Base-by-base conservation (phyloP, 306 rosid species). In the Fagus crenata region DNA sequence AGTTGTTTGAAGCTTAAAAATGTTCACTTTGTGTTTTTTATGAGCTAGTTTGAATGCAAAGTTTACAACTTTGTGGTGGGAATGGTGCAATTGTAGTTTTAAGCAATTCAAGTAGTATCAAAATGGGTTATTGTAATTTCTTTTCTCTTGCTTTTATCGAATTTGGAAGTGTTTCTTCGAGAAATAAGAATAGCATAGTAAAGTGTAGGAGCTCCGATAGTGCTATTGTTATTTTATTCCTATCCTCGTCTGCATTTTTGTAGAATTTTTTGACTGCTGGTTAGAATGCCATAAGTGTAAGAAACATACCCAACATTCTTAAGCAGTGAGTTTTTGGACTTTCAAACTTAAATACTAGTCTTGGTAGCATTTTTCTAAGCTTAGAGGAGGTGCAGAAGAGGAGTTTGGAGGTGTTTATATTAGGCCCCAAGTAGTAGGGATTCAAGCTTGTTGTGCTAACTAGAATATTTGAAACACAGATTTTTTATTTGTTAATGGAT, bases 31-130 rank as follows among this genome's bases (percentile, higher is more conserved):
- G 35, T 5, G 35, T 84, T 81, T 14, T 41, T 15, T 31, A 75
- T 71, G 73, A 67, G 67, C 51, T 68, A n/a, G 11, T 81, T 58
- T 67, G 49, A 8, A 43, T 72, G 64, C 56, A 72, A 68, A 74
- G 77, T 72, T 67, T 78, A n/a, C 18, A 17, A 55, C 32, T 75
- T 51, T 76, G 78, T 33, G 31, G 54, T 60, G 36, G 77, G 37
- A 81, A 31, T 67, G 58, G 53, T 51, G 71, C 17, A 76, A n/a
- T 46, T 39, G 31, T 83, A 40, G 75, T 81, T 81, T 75, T 63
- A 2, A 53, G 72, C 39, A 60, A 22, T 73, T 83, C 53, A 77
- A 22, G 55, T 67, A 43, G 69, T 81, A 64, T 43, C 51, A 49
- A 75, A 49, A 78, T 74, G 37, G 41, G 53, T 5, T 56, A 35